Evolutionary conservation across 495 filamentous ascomycete genomes (phyloP).

Genomic region (Xylaria grammica): DNA sequence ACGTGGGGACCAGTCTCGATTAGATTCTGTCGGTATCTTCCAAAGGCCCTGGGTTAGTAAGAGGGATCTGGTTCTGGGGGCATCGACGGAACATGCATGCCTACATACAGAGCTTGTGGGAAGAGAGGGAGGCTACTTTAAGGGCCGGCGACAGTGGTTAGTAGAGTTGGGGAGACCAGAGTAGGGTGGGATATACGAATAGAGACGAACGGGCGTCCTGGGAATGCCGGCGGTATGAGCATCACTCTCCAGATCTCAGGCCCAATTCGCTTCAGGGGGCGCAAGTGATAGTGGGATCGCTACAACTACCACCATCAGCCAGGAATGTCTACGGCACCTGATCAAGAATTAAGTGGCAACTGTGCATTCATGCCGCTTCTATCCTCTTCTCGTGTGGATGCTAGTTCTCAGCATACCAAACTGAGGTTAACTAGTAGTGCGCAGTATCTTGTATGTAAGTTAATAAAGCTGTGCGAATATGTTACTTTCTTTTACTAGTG

Average conservation of each 20-base stretch:
- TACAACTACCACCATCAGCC: background rate
- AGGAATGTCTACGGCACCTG: background rate
- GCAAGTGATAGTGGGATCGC: background rate
- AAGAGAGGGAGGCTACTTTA: conserved; percentile 3
- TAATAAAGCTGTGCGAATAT: no score
- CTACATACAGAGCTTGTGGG: background rate
- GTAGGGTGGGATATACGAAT: conserved; percentile 19
- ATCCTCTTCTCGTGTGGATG: no score
- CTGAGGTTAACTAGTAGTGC: no score
- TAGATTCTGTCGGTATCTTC: conserved; percentile 15
- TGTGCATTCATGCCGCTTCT: no score
- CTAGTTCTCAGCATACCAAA: no score
- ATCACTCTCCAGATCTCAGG: background rate
- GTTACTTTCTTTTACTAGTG: no score
- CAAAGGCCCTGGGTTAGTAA: background rate
- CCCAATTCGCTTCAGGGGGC: background rate
- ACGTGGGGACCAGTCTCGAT: conserved; percentile 28
- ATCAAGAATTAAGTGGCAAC: background rate
- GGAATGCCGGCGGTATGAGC: background rate
- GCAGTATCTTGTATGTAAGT: no score
- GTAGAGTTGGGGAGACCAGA: conserved; percentile 25
- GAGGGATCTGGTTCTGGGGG: background rate
- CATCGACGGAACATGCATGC: background rate
- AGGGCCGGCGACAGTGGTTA: conserved; percentile 18
- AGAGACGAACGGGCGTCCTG: background rate